Conservation (phyloP, 352 stramenopile species). For the Elongisporangium senticosum region DNA sequence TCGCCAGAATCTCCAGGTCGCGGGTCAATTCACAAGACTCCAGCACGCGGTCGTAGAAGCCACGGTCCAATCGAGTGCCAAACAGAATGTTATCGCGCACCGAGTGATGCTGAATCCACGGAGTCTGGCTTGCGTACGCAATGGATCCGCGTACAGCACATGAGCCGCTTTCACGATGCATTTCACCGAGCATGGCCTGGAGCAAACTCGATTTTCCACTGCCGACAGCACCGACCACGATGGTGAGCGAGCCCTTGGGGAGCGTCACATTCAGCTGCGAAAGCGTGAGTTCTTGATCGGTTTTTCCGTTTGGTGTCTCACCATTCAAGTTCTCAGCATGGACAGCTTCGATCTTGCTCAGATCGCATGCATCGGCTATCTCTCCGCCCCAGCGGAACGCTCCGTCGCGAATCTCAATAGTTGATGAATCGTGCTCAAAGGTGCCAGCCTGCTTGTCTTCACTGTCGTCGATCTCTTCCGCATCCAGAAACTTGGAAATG, state of each 20-base stretch:
- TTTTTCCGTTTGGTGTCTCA: too few relatives aligned
- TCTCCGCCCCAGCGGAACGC: slow-evolving; percentile 24
- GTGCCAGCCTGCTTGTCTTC: background rate
- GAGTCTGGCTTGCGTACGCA: slow-evolving; percentile 31
- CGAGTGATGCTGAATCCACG: slow-evolving; percentile 33
- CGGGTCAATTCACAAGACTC: slow-evolving; percentile 69
- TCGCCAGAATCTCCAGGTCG: slow-evolving; percentile 83
- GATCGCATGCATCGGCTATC: background rate
- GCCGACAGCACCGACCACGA: slow-evolving; percentile 51
- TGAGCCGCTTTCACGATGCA: slow-evolving; percentile 17
- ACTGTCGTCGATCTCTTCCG: slow-evolving; percentile 21
- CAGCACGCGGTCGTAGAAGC: slow-evolving; percentile 42
- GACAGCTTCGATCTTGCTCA: slow-evolving; percentile 1
- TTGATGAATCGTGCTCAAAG: slow-evolving; percentile 4
- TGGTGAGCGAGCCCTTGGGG: slow-evolving; percentile 35
- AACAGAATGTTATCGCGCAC: slow-evolving; percentile 35
- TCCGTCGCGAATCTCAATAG: slow-evolving; percentile 22
- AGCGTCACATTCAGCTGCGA: slow-evolving; percentile 38
- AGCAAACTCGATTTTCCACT: slow-evolving; percentile 53
- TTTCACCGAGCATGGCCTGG: slow-evolving; percentile 37
- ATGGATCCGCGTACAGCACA: slow-evolving; percentile 13
- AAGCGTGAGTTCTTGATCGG: background rate
- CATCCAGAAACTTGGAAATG: slow-evolving; percentile 20
- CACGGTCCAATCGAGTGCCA: slow-evolving; percentile 15
- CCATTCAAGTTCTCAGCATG: background rate